Percentiles rank a stretch among this genome's conserved stretches.
Conservation (phyloP, 768 basidiomycete species). For the Clitopilus passeckerianus region DNA sequence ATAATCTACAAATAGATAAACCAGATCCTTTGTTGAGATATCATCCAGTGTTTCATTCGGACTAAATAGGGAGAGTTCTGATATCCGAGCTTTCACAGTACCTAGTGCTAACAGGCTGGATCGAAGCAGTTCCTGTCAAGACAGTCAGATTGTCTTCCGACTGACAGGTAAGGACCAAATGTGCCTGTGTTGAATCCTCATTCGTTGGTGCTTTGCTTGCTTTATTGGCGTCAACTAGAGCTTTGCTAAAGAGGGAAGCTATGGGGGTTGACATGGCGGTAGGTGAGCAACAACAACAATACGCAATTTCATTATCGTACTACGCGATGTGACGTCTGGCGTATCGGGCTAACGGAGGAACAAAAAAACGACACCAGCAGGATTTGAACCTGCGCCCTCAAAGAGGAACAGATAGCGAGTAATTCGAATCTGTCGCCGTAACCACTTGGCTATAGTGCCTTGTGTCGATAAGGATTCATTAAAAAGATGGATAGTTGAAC, state of each 20-base stretch:
- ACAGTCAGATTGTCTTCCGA: background rate
- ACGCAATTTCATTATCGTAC: too few relatives aligned
- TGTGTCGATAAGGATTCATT: too few relatives aligned
- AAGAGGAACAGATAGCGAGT: conserved; percentile 17
- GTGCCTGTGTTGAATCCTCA: conserved; percentile 40
- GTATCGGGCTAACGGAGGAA: background rate
- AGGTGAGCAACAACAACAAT: background rate
- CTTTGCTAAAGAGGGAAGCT: conserved; percentile 29
- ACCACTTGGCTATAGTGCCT: conserved; percentile 69
- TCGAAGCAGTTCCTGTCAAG: conserved; percentile 51
- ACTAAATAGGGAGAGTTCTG: conserved; percentile 70
- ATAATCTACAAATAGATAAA: conserved; percentile 73
- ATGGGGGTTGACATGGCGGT: conserved; percentile 25
- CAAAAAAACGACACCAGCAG: conserved; percentile 14
- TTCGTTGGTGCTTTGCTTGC: conserved; percentile 32
- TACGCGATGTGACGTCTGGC: background rate
- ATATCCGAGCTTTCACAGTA: conserved; percentile 46
- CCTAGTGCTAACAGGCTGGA: conserved; percentile 53
- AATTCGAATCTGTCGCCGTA: conserved; percentile 71
- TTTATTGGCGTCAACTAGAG: conserved; percentile 33
- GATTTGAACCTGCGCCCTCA: conserved; percentile 19
- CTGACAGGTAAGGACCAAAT: background rate
- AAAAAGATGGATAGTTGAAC: too few relatives aligned
- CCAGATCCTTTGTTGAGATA: conserved; percentile 69
- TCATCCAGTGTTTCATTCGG: conserved; percentile 82